Evolutionary conservation across 2,329 filamentous ascomycete species (phyloP).

Genomic region (Fusarium ramigenum): DNA sequence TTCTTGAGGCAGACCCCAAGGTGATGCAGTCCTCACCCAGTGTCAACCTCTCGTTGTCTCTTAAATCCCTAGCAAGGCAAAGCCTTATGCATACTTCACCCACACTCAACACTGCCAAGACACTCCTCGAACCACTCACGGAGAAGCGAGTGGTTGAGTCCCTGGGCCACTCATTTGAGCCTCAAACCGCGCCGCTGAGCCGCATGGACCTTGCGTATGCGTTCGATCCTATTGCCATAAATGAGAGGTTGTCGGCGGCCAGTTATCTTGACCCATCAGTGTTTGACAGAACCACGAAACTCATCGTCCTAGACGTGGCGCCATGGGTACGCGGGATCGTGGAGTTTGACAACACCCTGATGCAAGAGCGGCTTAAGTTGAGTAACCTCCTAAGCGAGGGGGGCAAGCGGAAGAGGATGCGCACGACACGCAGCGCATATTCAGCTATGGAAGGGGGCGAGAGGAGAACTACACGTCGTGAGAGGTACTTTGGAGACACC

Average conservation of each 20-base stretch:
- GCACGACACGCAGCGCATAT: conserved; percentile 78
- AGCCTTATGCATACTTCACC: conserved; percentile 18
- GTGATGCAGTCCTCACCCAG: conserved; percentile 43
- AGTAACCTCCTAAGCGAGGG: conserved; percentile 71
- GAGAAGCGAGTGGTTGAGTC: conserved; percentile 48
- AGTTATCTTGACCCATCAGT: conserved; percentile 71
- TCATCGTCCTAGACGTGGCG: conserved; percentile 80
- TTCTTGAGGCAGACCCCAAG: conserved; percentile 57
- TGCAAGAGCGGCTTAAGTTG: conserved; percentile 71
- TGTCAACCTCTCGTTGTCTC: conserved; percentile 41
- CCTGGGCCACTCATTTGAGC: conserved; percentile 52
- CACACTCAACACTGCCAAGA: not conserved
- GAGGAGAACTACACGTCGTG: conserved; percentile 71
- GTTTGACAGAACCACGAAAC: conserved; percentile 75
- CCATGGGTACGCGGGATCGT: conserved; percentile 92
- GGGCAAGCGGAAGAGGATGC: conserved; percentile 61
- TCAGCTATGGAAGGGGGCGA: conserved; percentile 81
- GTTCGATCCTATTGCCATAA: conserved; percentile 68
- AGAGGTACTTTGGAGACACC: conserved; percentile 74
- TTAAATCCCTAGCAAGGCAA: conserved; percentile 45
- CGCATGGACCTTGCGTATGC: conserved; percentile 66
- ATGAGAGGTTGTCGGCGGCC: conserved; percentile 53
- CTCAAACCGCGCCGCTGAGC: conserved; percentile 46
- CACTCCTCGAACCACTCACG: conserved; percentile 42
- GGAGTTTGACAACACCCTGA: conserved; percentile 75